Evolutionary conservation across 805 yeast genomes (phyloP), one percentile per base, ranked within the genome.

Genomic region (Starmera amethionina): DNA sequence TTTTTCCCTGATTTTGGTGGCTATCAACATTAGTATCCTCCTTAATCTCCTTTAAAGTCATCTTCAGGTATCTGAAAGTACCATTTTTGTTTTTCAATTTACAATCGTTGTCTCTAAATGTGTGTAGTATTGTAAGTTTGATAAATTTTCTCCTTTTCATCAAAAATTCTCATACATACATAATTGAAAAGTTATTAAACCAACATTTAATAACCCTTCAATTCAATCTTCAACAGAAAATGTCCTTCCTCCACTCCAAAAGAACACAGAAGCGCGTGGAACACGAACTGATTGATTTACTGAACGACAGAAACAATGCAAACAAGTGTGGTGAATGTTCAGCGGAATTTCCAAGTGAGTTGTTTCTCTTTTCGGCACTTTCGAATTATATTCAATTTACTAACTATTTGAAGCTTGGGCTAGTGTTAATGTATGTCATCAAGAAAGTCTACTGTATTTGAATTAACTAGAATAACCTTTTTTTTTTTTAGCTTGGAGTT

Each of bases 241-340:
- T 16, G 10, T 14, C 16, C 14, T 18, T 14, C 31, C 5, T 5
- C 60, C 61, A 62, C 61, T 22, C 64, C 33, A 64, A 62, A 41
- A 64, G 64, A 38, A 60, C 60, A 35, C 73, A 70, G 45, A 63
- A 68, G 43, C 58, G 67, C 16, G 47, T 62, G 10, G 81, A 75
- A 51, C 62, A 62, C 36, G 73, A 71, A 48, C 64, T 85, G 48
- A 70, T 77, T 40, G 78, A 73, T 32, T 58, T 83, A 42, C 68
- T 83, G 47, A 82, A 81, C 52, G 54, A 65, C 34, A 64, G 73
- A 11, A 75, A 60, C 14, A 85, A 84, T 55, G 63, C 65, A 37
- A 83, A 82, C 58, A 74, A 68, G 54, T 85, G 95, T 59, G 94
- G 88, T 31, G 95, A 85, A 55, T 85, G 95, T 62, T 73, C 75